Conservation (phyloP, 768 basidiomycete genomes). For the Trametes cubensis region DNA sequence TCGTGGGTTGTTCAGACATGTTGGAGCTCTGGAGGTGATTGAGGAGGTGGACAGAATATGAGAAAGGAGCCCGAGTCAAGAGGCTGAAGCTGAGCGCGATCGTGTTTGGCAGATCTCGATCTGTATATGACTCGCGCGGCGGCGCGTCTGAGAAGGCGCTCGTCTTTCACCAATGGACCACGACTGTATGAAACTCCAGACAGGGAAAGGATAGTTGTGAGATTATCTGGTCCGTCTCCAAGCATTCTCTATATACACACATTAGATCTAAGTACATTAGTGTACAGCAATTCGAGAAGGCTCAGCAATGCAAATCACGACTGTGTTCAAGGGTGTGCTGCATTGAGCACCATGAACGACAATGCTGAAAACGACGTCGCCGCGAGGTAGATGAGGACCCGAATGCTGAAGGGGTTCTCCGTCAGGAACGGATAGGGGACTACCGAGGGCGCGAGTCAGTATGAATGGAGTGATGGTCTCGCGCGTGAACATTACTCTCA, state of each 20-base stretch:
- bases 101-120: conserved; percentile 1
- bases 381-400: conserved; percentile 62
- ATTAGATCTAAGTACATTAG: too few relatives aligned
- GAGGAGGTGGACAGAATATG: neutral
- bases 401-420: conserved; percentile 50
- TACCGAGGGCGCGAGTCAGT: conserved; percentile 28
- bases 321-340: conserved; percentile 44
- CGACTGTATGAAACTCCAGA: too few relatives aligned
- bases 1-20: conserved; percentile 31
- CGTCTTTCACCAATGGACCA: too few relatives aligned
- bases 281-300: too few relatives aligned
- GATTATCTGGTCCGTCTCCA: too few relatives aligned
- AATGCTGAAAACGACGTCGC: conserved; percentile 53
- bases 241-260: too few relatives aligned
- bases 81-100: neutral
- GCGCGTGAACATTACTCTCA: neutral
- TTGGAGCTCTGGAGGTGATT: neutral
- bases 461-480: conserved; percentile 4
- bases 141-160: neutral
- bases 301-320: neutral
- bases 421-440: conserved; percentile 88
- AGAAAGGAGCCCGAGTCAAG: conserved; percentile 40
- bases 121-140: neutral
- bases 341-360: conserved; percentile 63
- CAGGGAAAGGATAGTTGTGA: neutral